These are phyloP conservation scores for Phanerochaete sordida DNA, from an alignment of 768 basidiomycete species.

Conservation along the genomic window DNA sequence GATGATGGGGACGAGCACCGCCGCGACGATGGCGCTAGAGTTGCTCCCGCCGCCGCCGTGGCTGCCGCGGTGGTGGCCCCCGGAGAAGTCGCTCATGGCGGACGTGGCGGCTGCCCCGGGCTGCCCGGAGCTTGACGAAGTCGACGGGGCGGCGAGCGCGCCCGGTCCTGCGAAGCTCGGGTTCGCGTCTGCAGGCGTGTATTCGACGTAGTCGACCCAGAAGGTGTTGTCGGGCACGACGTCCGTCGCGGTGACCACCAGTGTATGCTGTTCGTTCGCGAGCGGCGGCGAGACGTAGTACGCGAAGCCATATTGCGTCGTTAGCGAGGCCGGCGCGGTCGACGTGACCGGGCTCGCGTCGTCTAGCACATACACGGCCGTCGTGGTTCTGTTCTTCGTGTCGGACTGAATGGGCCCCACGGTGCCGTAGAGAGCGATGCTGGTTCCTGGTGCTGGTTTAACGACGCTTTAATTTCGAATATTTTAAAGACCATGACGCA, in stretches of 20 bases:
- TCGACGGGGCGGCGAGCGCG: background rate
- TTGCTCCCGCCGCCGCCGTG: background rate
- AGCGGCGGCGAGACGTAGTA: background rate
- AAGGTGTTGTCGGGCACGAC: background rate
- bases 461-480: too few relatives aligned
- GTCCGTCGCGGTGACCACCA: background rate
- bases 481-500: background rate
- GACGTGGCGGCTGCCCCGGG: too few relatives aligned
- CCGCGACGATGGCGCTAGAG: background rate
- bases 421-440: background rate
- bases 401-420: background rate
- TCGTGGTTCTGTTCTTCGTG: background rate
- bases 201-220: background rate
- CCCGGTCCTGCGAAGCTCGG: background rate
- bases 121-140: background rate
- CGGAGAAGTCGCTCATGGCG: too few relatives aligned
- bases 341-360: background rate
- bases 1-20: background rate
- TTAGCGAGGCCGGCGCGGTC: background rate
- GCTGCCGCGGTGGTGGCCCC: too few relatives aligned
- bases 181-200: background rate
- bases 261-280: background rate
- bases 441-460: background rate
- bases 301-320: background rate
- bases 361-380: background rate